Base-by-base conservation (phyloP, 768 basidiomycete species). In the Naganishia kalamii region DNA sequence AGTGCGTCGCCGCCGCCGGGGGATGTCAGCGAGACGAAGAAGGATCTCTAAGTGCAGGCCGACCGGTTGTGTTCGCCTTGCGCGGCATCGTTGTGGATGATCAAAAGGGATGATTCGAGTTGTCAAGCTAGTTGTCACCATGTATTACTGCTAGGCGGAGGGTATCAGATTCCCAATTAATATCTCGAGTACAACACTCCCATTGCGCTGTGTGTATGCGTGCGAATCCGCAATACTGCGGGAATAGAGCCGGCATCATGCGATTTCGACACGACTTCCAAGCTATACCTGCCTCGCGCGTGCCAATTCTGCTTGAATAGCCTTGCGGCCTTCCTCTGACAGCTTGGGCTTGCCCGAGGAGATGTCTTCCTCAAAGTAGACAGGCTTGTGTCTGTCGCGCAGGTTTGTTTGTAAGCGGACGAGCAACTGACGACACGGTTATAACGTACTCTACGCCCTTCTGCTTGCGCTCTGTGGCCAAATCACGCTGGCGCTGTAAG, bases 401-500 rank as follows among this genome's bases (percentile, higher is more conserved):
- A 10, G 3, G 40, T 8, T 19, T 29, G 15, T 27, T 13, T 44
- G 37, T 54, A 23, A 27, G 44, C 25, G 2, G 40, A 32, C 23
- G 7, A 11, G 23, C 7, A 21, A 41, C n/a, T 29, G 33, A 35
- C 0, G 32, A 49, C 5, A 47, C 29, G n/a, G 60, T 40, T 5
- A 1, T 37, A 57, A 88, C 90, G 81, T 72, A 94, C 90, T 84
- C 82, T 32, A 84, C 77, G 19, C 88, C 89, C 64, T 85, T 88
- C 76, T 82, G 84, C 82, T 90, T 93, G 79, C 91, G 82, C 76
- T 91, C 89, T 12, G 87, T 88, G 6, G 92, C 89, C 33, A 86
- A 84, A 66, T 97, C 92, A 57, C 96, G 81, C 81, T 98, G 96
- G 74, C 76, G 84, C 62, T 65, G 29, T 19, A 13, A 30, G 35